These are phyloP conservation scores for Aristolochia contorta DNA, from an alignment of 164 flowering plant species.

Conservation along the genomic window DNA sequence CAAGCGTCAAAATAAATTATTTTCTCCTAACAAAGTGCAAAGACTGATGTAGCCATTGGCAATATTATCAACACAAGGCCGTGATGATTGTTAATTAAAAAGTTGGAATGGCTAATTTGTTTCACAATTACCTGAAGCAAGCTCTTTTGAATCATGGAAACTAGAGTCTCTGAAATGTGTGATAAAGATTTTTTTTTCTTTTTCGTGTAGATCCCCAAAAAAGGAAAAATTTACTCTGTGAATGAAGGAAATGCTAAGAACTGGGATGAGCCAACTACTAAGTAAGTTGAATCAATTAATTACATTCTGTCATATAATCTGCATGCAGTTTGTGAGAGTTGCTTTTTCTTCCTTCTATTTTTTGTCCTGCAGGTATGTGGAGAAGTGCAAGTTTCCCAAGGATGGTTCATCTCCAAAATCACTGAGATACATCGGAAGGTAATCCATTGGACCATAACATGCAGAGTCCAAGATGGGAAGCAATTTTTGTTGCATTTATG, in stretches of 20 bases:
- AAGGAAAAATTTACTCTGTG: slow-evolving; percentile 94
- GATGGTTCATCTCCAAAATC: slow-evolving; percentile 89
- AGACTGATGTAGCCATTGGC: too few species aligned
- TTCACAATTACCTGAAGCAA: too few species aligned
- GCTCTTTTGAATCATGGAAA: too few species aligned
- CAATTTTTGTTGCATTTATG: too few species aligned
- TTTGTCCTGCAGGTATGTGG: slow-evolving; percentile 57
- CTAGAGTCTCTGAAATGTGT: too few species aligned
- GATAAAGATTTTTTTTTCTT: not conserved
- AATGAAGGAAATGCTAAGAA: slow-evolving; percentile 98
- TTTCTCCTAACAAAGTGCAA: too few species aligned
- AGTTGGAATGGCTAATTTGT: too few species aligned
- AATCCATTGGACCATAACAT: slow-evolving; percentile 3
- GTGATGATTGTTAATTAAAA: too few species aligned
- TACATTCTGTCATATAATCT: not conserved
- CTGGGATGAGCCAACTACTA: slow-evolving; percentile 93
- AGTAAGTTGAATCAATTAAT: slow-evolving; percentile 31
- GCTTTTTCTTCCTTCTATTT: not conserved
- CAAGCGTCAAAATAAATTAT: too few species aligned
- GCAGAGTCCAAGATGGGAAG: too few species aligned
- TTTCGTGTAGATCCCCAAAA: slow-evolving; percentile 74
- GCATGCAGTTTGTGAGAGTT: slow-evolving; percentile 2
- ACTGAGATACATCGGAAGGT: slow-evolving; percentile 96
- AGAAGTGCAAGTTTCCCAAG: slow-evolving; percentile 79
- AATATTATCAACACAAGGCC: too few species aligned